phyloP scores from a whole-genome alignment of 352 stramenopile genomes.

The Halophytophthora polymorphica region DNA sequence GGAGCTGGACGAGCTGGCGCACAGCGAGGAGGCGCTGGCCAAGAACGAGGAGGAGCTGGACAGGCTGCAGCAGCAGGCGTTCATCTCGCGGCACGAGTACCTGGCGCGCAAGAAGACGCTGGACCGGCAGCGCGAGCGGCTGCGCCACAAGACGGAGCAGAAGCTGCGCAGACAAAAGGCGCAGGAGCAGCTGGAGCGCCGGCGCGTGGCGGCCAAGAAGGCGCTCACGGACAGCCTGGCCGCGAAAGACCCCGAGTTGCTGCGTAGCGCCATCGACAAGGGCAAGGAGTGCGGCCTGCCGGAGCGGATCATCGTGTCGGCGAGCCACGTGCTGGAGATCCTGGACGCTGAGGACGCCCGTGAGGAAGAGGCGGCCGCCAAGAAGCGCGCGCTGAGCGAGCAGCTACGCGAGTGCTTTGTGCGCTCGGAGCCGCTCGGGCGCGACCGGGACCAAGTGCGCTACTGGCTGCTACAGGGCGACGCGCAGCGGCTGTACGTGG shows the following conservation, averaged over 20 bases:
- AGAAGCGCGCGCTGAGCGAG: constrained; percentile 62
- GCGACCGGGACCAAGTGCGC: constrained; percentile 47
- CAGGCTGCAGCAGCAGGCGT: constrained; percentile 48
- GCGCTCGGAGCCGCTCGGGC: constrained; percentile 68
- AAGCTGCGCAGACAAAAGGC: constrained; percentile 65
- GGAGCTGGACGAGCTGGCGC: constrained; percentile 57
- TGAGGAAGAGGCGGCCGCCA: constrained; percentile 57
- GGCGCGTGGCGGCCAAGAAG: constrained; percentile 57
- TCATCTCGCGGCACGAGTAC: constrained; percentile 82
- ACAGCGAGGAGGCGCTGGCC: constrained; percentile 54
- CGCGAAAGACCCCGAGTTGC: constrained; percentile 50
- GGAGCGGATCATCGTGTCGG: constrained; percentile 64
- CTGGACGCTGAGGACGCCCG: constrained; percentile 60
- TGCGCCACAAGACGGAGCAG: constrained; percentile 50
- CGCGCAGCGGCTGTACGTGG: constrained; percentile 60
- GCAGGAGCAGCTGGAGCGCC: constrained; percentile 66
- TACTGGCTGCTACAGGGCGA: constrained; percentile 84
- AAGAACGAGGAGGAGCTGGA: constrained; percentile 81
- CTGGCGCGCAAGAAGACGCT: constrained; percentile 70
- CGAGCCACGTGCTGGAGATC: constrained; percentile 73
- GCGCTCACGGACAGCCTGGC: constrained; percentile 60
- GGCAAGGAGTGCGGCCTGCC: constrained; percentile 66
- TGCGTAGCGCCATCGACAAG: constrained; percentile 66
- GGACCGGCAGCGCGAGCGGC: constrained; percentile 58
- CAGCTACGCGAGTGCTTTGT: constrained; percentile 69